phyloP scores from a whole-genome alignment of 768 basidiomycete species.

The Lepiota venenata region DNA sequence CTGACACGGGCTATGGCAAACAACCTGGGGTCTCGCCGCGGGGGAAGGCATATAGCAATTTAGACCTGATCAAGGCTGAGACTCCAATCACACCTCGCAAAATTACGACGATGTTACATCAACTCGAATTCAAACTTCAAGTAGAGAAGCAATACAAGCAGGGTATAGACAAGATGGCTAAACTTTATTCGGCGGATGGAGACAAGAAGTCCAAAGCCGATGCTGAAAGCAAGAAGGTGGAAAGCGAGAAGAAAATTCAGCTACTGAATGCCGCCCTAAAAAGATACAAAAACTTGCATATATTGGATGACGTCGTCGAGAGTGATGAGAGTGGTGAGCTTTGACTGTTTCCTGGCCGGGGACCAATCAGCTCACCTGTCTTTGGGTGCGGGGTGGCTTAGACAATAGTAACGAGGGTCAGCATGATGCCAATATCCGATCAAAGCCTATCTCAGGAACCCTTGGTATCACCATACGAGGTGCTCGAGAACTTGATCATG shows the following conservation, averaged over 20 bases:
- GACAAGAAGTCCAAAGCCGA: conserved; percentile 95
- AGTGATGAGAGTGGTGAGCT: conserved; percentile 73
- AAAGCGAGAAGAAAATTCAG: conserved; percentile 96
- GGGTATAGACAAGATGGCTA: conserved; percentile 99
- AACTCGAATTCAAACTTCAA: conserved; percentile 98
- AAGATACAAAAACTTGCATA: conserved; percentile 93
- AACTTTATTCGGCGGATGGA: conserved; percentile 92
- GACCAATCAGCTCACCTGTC: not conserved
- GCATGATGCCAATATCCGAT: conserved; percentile 87
- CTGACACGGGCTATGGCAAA: conserved; percentile 32
- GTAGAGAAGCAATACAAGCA: conserved; percentile 98
- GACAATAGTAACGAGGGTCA: conserved; percentile 68
- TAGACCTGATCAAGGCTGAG: conserved; percentile 97
- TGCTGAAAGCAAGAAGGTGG: conserved; percentile 89
- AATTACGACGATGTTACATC: conserved; percentile 97
- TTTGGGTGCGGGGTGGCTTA: conserved; percentile 28
- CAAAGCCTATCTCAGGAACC: conserved; percentile 93
- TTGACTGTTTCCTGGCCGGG: conserved; percentile 1
- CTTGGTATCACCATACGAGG: conserved; percentile 85
- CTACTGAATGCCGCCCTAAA: conserved; percentile 89
- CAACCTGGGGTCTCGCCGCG: conserved; percentile 34
- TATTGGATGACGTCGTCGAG: conserved; percentile 86
- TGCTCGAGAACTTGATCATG: conserved; percentile 94
- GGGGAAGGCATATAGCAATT: conserved; percentile 71
- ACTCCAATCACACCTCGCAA: conserved; percentile 94